phyloP scores from a whole-genome alignment of 257 asterid genomes.

The Lavandula angustifolia region DNA sequence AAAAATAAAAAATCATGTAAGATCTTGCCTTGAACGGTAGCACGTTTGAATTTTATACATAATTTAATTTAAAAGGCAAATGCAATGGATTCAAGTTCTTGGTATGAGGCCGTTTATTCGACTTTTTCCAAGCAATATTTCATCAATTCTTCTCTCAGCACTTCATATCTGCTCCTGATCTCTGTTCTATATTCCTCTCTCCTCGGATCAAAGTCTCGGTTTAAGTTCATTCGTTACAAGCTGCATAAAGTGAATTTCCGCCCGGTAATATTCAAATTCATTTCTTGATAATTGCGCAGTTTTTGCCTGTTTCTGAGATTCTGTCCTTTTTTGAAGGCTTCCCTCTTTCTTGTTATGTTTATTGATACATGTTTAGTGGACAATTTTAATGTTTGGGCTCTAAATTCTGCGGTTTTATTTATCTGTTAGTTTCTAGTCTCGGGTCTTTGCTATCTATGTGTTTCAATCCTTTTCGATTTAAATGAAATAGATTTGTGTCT shows the following conservation, averaged over 20 bases:
- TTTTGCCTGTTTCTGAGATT: background rate
- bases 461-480: background rate
- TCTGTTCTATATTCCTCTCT: background rate
- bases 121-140: background rate
- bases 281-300: constrained; percentile 1
- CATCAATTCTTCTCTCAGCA: background rate
- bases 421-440: background rate
- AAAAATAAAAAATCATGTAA: constrained; percentile 5
- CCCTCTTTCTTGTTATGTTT: background rate
- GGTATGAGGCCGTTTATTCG: background rate
- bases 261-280: constrained; percentile 30
- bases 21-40: constrained; percentile 37
- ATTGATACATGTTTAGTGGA: background rate
- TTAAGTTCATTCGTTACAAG: background rate
- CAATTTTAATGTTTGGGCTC: background rate
- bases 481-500: background rate
- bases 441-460: background rate
- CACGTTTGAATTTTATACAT: constrained; percentile 4
- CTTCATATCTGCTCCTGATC: constrained; percentile 22
- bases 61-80: background rate
- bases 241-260: constrained; percentile 24
- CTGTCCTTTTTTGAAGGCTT: background rate
- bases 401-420: background rate
- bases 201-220: constrained; percentile 15
- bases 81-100: background rate